Evolutionary conservation across 768 basidiomycete species (phyloP).

Genomic region (Mycena haematopus): DNA sequence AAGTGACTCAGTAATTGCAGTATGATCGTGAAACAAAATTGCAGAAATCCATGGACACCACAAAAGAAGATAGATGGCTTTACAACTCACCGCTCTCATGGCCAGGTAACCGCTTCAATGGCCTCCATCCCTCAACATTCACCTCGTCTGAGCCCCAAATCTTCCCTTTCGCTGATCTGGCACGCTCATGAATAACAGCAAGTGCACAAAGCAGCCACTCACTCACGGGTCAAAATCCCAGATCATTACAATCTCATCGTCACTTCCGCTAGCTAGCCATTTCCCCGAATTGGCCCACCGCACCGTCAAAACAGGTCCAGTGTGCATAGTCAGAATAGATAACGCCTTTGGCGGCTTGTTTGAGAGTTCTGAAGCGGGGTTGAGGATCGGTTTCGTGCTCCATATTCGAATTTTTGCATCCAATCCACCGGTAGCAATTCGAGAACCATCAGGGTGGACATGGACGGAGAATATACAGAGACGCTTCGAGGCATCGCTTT

Average conservation of each 20-base stretch:
- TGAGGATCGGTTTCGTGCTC: constrained; percentile 95
- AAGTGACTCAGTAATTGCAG: not conserved
- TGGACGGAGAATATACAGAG: constrained; percentile 91
- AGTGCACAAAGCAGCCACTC: constrained; percentile 16
- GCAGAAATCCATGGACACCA: constrained; percentile 17
- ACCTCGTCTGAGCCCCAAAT: constrained; percentile 96
- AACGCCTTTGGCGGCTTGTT: constrained; percentile 84
- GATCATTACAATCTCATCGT: constrained; percentile 94
- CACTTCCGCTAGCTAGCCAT: constrained; percentile 95
- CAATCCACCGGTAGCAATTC: constrained; percentile 96
- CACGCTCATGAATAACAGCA: constrained; percentile 6
- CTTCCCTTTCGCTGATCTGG: constrained; percentile 67
- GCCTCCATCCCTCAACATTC: constrained; percentile 98
- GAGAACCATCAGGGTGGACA: constrained; percentile 94
- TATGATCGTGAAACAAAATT: not conserved
- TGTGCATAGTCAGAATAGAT: constrained; percentile 92
- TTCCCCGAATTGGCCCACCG: constrained; percentile 94
- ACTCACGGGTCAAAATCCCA: constrained; percentile 98
- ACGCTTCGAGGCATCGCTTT: constrained; percentile 69
- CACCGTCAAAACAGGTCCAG: constrained; percentile 89
- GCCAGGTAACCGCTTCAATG: constrained; percentile 87
- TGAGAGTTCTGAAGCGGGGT: constrained; percentile 66
- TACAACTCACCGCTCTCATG: constrained; percentile 84
- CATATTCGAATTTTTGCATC: constrained; percentile 97
- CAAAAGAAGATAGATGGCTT: not conserved